Percentiles rank a stretch among this genome's conserved stretches.
These are phyloP conservation scores for Yamagishiella unicocca DNA, from an alignment of 139 green algal genomes.

Conservation along the genomic window DNA sequence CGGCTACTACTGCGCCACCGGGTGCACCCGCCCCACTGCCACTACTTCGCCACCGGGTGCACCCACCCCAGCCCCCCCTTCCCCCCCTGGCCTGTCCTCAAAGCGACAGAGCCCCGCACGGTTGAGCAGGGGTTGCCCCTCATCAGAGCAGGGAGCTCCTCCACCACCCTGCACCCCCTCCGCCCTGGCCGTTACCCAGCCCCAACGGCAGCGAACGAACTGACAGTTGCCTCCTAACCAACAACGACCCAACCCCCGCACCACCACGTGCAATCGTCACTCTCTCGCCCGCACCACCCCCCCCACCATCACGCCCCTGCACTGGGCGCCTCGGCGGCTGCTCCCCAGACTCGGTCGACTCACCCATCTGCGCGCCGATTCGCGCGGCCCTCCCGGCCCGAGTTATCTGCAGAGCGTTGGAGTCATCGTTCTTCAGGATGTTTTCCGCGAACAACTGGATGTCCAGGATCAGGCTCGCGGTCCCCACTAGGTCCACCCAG, in stretches of 20 bases:
- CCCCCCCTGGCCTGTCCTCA: too few relatives aligned
- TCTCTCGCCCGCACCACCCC: too few relatives aligned
- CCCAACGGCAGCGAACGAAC: background rate
- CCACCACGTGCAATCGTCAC: background rate
- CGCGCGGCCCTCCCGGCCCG: background rate
- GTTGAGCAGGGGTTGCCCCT: too few relatives aligned
- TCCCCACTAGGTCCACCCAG: constrained; percentile 35
- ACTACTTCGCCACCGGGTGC: too few relatives aligned
- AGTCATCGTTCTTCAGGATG: background rate
- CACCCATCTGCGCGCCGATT: constrained; percentile 28
- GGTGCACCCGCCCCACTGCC: too few relatives aligned
- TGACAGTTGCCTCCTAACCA: background rate
- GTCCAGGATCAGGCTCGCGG: constrained; percentile 28
- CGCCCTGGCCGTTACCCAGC: too few relatives aligned
- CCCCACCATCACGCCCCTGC: background rate
- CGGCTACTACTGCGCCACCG: too few relatives aligned
- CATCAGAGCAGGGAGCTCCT: too few relatives aligned
- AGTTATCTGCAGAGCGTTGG: constrained; percentile 35
- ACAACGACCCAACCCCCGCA: background rate
- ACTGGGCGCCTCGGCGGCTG: background rate
- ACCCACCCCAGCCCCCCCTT: too few relatives aligned
- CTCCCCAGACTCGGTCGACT: background rate
- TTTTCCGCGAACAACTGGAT: constrained; percentile 15
- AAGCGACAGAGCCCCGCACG: too few relatives aligned
- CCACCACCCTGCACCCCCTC: too few relatives aligned